phyloP scores from a whole-genome alignment of 208 protist species.

The Trypanosoma platydactyli region DNA sequence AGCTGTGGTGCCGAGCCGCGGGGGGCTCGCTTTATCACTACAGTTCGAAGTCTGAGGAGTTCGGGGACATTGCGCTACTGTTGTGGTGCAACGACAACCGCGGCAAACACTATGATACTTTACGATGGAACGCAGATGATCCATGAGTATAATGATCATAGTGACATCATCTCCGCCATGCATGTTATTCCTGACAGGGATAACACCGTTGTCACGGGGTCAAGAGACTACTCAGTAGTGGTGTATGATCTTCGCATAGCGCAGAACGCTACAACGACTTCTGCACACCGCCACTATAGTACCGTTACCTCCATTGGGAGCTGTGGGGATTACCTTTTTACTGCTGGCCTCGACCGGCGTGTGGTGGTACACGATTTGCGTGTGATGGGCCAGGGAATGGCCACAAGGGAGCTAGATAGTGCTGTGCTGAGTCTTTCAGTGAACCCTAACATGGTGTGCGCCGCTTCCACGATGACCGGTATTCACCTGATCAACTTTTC shows the following conservation, averaged over 20 bases:
- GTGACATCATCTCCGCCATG: constrained; percentile 83
- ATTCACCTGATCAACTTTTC: constrained; percentile 78
- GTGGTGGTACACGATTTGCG: constrained; percentile 77
- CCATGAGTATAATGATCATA: constrained; percentile 78
- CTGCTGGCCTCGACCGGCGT: constrained; percentile 74
- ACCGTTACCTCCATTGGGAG: constrained; percentile 76
- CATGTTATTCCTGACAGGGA: constrained; percentile 68
- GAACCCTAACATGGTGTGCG: constrained; percentile 67
- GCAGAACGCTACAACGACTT: constrained; percentile 43
- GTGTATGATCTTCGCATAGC: constrained; percentile 70
- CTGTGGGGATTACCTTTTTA: constrained; percentile 83
- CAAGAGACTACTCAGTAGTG: constrained; percentile 77
- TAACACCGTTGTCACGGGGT: constrained; percentile 75
- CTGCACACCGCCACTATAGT: constrained; percentile 62
- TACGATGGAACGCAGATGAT: constrained; percentile 67
- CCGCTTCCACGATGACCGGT: constrained; percentile 81
- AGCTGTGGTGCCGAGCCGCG: constrained; percentile 68
- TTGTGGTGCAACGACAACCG: constrained; percentile 48
- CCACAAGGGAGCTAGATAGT: constrained; percentile 73
- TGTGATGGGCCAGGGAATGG: constrained; percentile 56
- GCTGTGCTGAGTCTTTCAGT: constrained; percentile 75
- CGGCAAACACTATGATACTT: constrained; percentile 48
- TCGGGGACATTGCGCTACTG: constrained; percentile 51
- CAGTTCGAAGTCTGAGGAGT: constrained; percentile 54
- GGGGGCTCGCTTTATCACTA: constrained; percentile 72